Evolutionary conservation across 441 rosid species (phyloP).

Genomic region (Populus tomentosa): DNA sequence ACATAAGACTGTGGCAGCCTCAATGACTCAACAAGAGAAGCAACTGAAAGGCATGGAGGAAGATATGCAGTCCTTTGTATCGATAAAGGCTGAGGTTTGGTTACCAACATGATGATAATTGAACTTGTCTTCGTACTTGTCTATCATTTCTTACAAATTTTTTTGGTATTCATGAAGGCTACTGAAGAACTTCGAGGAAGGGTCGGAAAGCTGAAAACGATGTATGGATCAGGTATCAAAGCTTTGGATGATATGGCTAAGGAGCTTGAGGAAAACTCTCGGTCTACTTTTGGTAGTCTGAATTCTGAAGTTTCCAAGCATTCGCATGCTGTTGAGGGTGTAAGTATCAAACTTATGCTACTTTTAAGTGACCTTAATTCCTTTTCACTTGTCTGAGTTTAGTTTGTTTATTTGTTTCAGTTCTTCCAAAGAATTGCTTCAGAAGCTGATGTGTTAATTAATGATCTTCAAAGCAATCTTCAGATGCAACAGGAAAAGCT

Average conservation of each 20-base stretch:
- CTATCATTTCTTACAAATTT: slow-evolving; percentile 12
- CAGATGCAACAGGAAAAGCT: slow-evolving; percentile 78
- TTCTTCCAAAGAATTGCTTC: slow-evolving; percentile 85
- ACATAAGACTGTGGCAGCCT: slow-evolving; percentile 81
- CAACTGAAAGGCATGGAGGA: slow-evolving; percentile 90
- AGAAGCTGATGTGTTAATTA: slow-evolving; percentile 80
- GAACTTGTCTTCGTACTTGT: not conserved
- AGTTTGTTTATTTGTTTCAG: slow-evolving; percentile 41
- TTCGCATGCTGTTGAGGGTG: slow-evolving; percentile 74
- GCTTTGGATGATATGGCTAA: slow-evolving; percentile 68
- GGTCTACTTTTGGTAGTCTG: slow-evolving; percentile 61
- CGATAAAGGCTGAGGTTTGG: slow-evolving; percentile 75
- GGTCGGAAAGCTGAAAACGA: slow-evolving; percentile 60
- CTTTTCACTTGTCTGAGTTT: slow-evolving; percentile 21
- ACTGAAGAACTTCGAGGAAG: slow-evolving; percentile 72
- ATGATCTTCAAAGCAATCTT: slow-evolving; percentile 84
- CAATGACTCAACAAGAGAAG: slow-evolving; percentile 79
- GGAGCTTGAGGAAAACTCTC: slow-evolving; percentile 66
- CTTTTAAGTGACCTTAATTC: not conserved
- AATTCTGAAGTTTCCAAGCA: slow-evolving; percentile 86
- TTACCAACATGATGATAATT: not conserved
- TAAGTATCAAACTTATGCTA: slow-evolving; percentile 29
- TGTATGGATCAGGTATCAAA: slow-evolving; percentile 69
- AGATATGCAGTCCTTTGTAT: slow-evolving; percentile 87
- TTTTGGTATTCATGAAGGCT: slow-evolving; percentile 43